Evolutionary conservation across 768 basidiomycete genomes (phyloP).

Genomic region (Sporobolomyces roseus): DNA sequence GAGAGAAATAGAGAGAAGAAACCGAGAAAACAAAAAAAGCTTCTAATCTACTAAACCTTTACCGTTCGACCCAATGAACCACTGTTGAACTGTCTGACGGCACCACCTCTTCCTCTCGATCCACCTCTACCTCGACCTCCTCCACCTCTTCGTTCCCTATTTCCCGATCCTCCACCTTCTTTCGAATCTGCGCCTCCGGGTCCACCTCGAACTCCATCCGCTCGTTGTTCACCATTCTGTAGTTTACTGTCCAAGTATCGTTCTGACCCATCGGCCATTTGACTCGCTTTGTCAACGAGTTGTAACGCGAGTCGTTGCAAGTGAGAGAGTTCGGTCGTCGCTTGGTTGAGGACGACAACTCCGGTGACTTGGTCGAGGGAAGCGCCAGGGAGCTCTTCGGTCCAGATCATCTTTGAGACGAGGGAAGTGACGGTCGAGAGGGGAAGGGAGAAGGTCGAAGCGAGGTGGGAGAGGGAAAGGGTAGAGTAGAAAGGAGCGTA

Average conservation of each 20-base stretch:
- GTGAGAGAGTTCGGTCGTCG: slow-evolving; percentile 68
- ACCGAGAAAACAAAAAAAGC: not conserved
- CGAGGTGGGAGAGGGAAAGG: slow-evolving; percentile 78
- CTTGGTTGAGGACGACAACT: slow-evolving; percentile 85
- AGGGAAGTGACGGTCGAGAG: slow-evolving; percentile 77
- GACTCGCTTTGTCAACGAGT: slow-evolving; percentile 79
- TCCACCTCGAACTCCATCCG: slow-evolving; percentile 23
- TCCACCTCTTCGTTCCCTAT: slow-evolving; percentile 22
- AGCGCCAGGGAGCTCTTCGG: slow-evolving; percentile 77
- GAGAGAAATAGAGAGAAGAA: not conserved
- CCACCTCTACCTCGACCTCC: slow-evolving; percentile 23
- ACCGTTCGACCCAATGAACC: slow-evolving; percentile 36
- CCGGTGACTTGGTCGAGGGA: slow-evolving; percentile 86
- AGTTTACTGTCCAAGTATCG: slow-evolving; percentile 49
- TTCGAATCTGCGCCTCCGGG: not conserved
- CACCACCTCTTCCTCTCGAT: slow-evolving; percentile 26
- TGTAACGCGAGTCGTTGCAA: slow-evolving; percentile 84
- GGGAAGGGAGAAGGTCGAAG: slow-evolving; percentile 80
- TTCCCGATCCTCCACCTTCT: slow-evolving; percentile 21
- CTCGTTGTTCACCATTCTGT: slow-evolving; percentile 29
- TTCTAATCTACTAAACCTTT: slow-evolving; percentile 31
- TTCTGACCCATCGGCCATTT: slow-evolving; percentile 87
- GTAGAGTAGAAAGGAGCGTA: slow-evolving; percentile 90
- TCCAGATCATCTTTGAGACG: slow-evolving; percentile 98
- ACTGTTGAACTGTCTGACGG: slow-evolving; percentile 31